Evolutionary conservation across 164 flowering plant species (phyloP), one percentile per base, ranked within the genome.

Genomic region (Vitis labrusca): DNA sequence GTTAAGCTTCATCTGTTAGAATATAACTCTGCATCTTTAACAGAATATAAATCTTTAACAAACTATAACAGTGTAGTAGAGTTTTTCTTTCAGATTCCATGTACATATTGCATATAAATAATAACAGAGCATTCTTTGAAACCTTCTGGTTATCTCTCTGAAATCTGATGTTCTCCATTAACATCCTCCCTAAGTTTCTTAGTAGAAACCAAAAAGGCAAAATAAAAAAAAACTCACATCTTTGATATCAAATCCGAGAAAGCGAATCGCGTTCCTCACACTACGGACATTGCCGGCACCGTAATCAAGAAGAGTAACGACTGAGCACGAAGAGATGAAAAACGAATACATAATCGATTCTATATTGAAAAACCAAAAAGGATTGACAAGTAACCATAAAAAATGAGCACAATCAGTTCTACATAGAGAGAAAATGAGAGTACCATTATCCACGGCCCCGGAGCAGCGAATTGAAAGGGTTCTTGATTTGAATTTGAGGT

Each of bases 241-340:
- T 81, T 88, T 88, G 71, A 91, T 84, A n/a, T 84, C 85, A 64
- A 69, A 89, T 37, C 98, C 98, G 48, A 93, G 86, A 64, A 23
- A 67, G 4, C 88, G 85, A 79, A 93, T 88, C 0, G 97, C 98
- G 70, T 93, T 91, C 60, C 97, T 78, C 53, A 93, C 74, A 57
- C 98, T 93, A 11, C 97, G 84, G 17, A 91, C 97, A 79, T 91
- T 93, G 27, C 98, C 97, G 59, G 98, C 98, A 8, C 98, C 98
- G 53, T 93, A 93, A 80, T 93, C 97, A 65, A 93, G 88, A 79
- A 93, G 67, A 44, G 95, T 91, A 51, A 93, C 98, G 55, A 75
- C 94, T 89, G 60, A 49, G 44, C 44, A 37, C 5, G 7, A 37
- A 37, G 44, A 37, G 0, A 37, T 37, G 44, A 37, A 37, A 37